Evolutionary conservation across 805 yeast species (phyloP), one percentile per base, ranked within the genome.

Genomic region (Candida silvicultrix): DNA sequence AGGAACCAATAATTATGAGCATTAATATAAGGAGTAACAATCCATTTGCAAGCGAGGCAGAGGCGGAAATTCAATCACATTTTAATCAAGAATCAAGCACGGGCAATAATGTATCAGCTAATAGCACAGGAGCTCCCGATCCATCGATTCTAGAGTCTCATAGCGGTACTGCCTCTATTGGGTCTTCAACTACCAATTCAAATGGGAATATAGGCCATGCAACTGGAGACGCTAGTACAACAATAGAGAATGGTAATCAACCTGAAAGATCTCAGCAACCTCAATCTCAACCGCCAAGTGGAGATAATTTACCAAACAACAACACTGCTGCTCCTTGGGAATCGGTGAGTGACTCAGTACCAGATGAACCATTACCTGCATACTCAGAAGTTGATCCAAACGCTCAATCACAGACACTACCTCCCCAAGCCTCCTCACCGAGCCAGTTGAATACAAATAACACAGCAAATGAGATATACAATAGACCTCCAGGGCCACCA

Each of bases 331-430:
- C 16, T 19, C 47, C 22, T 4, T 29, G 14, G 40, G 16, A 32
- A 15, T 40, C 54, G 54, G 41, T 53, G 53, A 45, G 42, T 1
- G 50, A 40, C 10, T 32, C 50, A 0, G 25, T 21, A 3, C 21
- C 29, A 5, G 50, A 46, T 20, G 66, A 59, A 37, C 65, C 63
- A 5, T 73, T 73, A 3, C 74, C 74, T 2, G 62, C 60, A 7
- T 69, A 69, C 46, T 55, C 68, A 1, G 68, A 62, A 40, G 51
- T 63, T 21, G 61, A 64, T 10, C 54, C 66, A 2, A 58, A 53
- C 19, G 20, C 18, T 39, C 47, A 28, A 40, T 21, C 44, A 44
- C 36, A 29, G 36, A 3, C 18, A 31, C 18, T 3, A 31, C 10
- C 14, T 16, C 23, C 21, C 14, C 40, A 40, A n/a, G 25, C 25